phyloP scores from a whole-genome alignment of 805 yeast genomes.

The Yamadazyma paraphyllophila region DNA sequence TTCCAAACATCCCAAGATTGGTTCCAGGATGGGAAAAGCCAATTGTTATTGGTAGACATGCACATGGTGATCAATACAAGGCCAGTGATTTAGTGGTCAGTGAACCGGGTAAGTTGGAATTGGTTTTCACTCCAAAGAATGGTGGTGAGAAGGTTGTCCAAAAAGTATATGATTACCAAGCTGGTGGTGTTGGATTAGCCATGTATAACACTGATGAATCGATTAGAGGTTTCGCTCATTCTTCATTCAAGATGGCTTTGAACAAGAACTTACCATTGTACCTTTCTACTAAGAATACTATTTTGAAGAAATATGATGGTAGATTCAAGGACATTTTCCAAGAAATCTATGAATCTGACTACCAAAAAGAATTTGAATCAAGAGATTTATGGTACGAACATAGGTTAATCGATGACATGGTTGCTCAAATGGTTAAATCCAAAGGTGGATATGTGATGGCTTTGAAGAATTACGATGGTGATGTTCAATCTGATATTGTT shows the following conservation, averaged over 20 bases:
- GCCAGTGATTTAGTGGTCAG: conserved; percentile 72
- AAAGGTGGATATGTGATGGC: conserved; percentile 82
- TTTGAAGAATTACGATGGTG: conserved; percentile 83
- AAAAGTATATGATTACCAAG: conserved; percentile 61
- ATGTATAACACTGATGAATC: conserved; percentile 85
- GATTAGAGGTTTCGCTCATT: conserved; percentile 73
- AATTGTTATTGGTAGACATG: conserved; percentile 83
- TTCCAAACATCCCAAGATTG: conserved; percentile 72
- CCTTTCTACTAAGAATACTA: conserved; percentile 76
- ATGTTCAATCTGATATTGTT: conserved; percentile 80
- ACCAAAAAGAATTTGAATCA: conserved; percentile 55
- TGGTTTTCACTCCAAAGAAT: conserved; percentile 62
- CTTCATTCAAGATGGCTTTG: conserved; percentile 74
- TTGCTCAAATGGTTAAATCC: conserved; percentile 83
- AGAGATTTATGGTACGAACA: conserved; percentile 73
- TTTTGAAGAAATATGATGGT: conserved; percentile 79
- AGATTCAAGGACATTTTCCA: conserved; percentile 79
- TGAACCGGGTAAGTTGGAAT: conserved; percentile 63
- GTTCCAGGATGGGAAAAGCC: conserved; percentile 82
- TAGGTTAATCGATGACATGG: conserved; percentile 84
- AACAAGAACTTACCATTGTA: conserved; percentile 61
- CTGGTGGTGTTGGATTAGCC: conserved; percentile 79
- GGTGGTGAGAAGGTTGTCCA: conserved; percentile 49
- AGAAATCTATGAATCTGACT: conserved; percentile 57
- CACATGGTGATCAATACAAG: conserved; percentile 81